phyloP scores from a whole-genome alignment of 2,329 filamentous ascomycete species.

The Neopestalotiopsis rosae region DNA sequence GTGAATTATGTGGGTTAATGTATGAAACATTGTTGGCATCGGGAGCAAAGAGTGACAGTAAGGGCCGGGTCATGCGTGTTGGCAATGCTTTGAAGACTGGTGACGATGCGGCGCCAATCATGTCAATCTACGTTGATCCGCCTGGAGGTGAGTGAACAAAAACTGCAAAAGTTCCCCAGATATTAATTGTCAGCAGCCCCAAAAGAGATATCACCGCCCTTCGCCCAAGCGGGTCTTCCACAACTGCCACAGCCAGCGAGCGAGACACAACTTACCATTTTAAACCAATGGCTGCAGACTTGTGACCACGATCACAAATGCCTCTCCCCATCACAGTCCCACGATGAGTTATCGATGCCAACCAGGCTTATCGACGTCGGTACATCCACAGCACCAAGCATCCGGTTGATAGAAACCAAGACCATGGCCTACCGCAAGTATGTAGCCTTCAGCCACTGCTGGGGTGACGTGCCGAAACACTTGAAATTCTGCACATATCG shows the following conservation, averaged over 20 bases:
- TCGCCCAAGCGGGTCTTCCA: slow-evolving; percentile 19
- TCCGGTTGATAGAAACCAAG: slow-evolving; percentile 12
- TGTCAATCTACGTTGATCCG: slow-evolving; percentile 21
- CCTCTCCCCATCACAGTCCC: background rate
- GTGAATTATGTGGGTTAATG: background rate
- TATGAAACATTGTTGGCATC: background rate
- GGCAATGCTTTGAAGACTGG: background rate
- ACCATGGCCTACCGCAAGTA: background rate
- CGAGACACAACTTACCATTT: slow-evolving; percentile 15
- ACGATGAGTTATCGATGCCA: slow-evolving; percentile 17
- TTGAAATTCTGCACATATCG: background rate
- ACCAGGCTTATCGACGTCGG: slow-evolving; percentile 24
- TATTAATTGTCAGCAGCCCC: background rate
- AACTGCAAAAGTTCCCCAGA: too few species aligned
- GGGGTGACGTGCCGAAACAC: background rate
- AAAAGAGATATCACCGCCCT: background rate
- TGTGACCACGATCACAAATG: slow-evolving; percentile 20
- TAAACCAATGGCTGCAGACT: slow-evolving; percentile 19
- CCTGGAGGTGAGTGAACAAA: background rate
- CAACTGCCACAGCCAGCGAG: slow-evolving; percentile 18
- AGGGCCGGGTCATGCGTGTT: background rate
- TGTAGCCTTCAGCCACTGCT: slow-evolving; percentile 16
- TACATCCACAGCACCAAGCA: background rate
- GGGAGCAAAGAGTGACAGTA: background rate
- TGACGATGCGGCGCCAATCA: background rate